phyloP scores from a whole-genome alignment of 345 rosid genomes.

The Populus simonii region DNA sequence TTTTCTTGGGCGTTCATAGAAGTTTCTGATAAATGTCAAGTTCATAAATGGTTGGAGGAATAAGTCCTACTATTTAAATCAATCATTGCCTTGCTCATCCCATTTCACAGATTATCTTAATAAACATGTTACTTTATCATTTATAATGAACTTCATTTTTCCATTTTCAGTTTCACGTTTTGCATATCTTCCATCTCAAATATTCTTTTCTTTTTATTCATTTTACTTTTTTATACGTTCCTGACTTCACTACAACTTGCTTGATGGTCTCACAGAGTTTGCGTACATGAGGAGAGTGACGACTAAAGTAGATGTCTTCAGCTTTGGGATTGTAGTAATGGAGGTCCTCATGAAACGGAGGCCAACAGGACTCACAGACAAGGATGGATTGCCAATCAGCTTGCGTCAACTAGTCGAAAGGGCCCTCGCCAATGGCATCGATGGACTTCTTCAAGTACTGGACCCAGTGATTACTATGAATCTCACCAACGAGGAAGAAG shows the following conservation, averaged over 20 bases:
- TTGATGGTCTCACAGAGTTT: slow-evolving; percentile 45
- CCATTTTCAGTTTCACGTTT: too few species aligned
- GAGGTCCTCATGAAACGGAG: slow-evolving; percentile 68
- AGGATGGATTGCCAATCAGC: slow-evolving; percentile 44
- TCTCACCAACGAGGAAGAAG: slow-evolving; percentile 25
- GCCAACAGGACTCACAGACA: slow-evolving; percentile 61
- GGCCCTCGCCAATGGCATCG: slow-evolving; percentile 38
- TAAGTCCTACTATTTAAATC: too few species aligned
- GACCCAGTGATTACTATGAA: slow-evolving; percentile 37
- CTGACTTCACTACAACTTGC: neutral
- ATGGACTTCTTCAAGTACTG: slow-evolving; percentile 41
- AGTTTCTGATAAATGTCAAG: too few species aligned
- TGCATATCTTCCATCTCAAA: too few species aligned
- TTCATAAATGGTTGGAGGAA: too few species aligned
- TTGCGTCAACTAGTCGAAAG: slow-evolving; percentile 53
- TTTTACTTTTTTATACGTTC: neutral
- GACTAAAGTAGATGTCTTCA: slow-evolving; percentile 78
- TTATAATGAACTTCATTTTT: too few species aligned
- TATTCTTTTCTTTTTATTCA: neutral
- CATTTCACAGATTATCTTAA: too few species aligned
- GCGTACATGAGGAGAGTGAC: slow-evolving; percentile 80
- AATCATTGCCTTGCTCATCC: too few species aligned
- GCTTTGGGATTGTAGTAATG: slow-evolving; percentile 72
- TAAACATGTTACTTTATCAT: too few species aligned
- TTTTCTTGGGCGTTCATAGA: too few species aligned